These are phyloP conservation scores for Mikania micrantha DNA, from an alignment of 129 eudicot species.

Conservation along the genomic window DNA sequence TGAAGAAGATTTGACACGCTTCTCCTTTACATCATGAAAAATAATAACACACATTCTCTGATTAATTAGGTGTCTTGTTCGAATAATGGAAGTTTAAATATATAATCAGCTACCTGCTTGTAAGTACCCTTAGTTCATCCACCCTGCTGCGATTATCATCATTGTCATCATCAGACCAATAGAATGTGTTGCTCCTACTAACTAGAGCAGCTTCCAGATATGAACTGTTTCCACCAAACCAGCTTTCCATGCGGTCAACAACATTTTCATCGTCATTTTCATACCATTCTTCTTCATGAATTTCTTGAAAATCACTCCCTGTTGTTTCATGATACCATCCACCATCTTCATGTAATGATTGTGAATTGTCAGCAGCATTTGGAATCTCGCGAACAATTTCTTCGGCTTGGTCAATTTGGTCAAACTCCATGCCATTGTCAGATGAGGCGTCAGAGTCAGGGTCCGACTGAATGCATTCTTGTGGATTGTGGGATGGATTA, in stretches of 20 bases:
- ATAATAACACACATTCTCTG: not conserved
- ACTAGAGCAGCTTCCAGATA: slow-evolving; percentile 26
- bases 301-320: slow-evolving; percentile 37
- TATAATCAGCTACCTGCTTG: slow-evolving; percentile 54
- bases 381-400: slow-evolving; percentile 18
- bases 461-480: slow-evolving; percentile 17
- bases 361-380: slow-evolving; percentile 3
- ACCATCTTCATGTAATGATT: slow-evolving; percentile 7
- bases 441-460: slow-evolving; percentile 33
- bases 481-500: slow-evolving; percentile 8
- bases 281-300: slow-evolving; percentile 37
- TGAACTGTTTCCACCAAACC: slow-evolving; percentile 20
- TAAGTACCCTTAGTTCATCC: slow-evolving; percentile 65
- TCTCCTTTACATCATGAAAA: slow-evolving; percentile 49
- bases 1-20: slow-evolving; percentile 85
- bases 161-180: slow-evolving; percentile 54
- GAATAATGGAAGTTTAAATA: not conserved
- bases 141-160: slow-evolving; percentile 39
- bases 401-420: slow-evolving; percentile 6
- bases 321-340: slow-evolving; percentile 26
- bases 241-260: slow-evolving; percentile 33
- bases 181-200: slow-evolving; percentile 35
- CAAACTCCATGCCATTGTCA: slow-evolving; percentile 11
- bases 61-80: not conserved
- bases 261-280: slow-evolving; percentile 19